Evolutionary conservation across 2,329 filamentous ascomycete species (phyloP).

Genomic region (Podosphaera aphanis): DNA sequence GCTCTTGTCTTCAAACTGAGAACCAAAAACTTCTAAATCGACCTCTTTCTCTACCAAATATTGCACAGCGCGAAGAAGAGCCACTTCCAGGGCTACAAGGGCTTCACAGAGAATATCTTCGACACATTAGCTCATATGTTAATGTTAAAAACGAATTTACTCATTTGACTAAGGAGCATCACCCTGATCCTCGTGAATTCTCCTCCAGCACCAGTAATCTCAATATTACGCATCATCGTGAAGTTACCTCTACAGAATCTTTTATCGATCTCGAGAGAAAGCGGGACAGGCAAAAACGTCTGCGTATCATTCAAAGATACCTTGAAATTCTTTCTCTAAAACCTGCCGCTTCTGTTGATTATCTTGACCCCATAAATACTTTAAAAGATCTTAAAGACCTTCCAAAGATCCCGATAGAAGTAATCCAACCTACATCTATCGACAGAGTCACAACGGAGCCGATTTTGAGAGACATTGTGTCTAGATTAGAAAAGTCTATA

Average conservation of each 20-base stretch:
- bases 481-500: conserved; percentile 32
- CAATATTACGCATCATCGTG: conserved; percentile 3
- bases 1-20: conserved; percentile 18
- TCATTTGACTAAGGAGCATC: conserved; percentile 9
- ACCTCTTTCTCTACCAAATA: conserved; percentile 25
- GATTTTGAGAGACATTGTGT: conserved; percentile 25
- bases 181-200: background rate
- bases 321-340: conserved; percentile 27
- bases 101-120: conserved; percentile 29
- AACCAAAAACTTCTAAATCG: conserved; percentile 17
- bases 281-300: conserved; percentile 26
- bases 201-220: background rate
- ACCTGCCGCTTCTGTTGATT: conserved; percentile 26
- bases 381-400: conserved; percentile 9
- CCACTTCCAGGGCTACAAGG: conserved; percentile 21
- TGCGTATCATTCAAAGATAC: conserved; percentile 27
- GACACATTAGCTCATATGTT: conserved; percentile 27
- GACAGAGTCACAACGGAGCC: conserved; percentile 15
- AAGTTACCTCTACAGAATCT: conserved; percentile 20
- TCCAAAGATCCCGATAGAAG: conserved; percentile 12
- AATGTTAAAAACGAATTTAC: conserved; percentile 26
- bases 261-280: conserved; percentile 28
- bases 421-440: conserved; percentile 6
- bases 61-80: conserved; percentile 17
- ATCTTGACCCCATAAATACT: conserved; percentile 19